Evolutionary conservation across 176 grass and related monocot genomes (phyloP).

Genomic region (Juncus effusus): DNA sequence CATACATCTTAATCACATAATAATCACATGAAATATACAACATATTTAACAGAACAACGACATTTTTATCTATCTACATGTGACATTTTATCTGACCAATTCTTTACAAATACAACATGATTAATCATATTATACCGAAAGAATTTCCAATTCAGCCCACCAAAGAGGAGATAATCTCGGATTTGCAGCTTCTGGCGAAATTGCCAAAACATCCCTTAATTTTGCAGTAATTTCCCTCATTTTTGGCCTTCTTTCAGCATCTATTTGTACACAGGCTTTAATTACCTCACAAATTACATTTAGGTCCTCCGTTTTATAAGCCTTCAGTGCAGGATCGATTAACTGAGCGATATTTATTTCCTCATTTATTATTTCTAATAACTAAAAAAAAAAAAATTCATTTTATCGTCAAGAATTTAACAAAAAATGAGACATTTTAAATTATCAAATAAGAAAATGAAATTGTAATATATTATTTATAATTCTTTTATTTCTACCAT

Average conservation of each 20-base stretch:
- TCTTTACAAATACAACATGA: too few relatives aligned
- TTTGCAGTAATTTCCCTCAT: constrained; percentile 44
- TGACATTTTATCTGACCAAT: too few relatives aligned
- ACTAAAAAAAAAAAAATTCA: not conserved
- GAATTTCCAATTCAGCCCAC: constrained; percentile 98
- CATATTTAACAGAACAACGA: too few relatives aligned
- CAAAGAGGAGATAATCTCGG: constrained; percentile 79
- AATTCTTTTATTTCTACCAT: constrained; percentile 9
- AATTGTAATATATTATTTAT: not conserved
- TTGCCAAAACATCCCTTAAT: constrained; percentile 52
- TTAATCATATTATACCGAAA: constrained; percentile 22
- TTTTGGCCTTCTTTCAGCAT: constrained; percentile 44
- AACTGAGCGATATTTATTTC: constrained; percentile 13
- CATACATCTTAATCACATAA: too few relatives aligned
- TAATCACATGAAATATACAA: too few relatives aligned
- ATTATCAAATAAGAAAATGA: not conserved
- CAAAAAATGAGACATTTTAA: not conserved
- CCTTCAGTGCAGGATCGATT: constrained; percentile 13
- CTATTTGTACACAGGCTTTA: constrained; percentile 41
- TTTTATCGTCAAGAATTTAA: not conserved
- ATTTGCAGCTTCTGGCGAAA: constrained; percentile 62
- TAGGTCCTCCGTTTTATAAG: constrained; percentile 19
- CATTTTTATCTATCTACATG: too few relatives aligned
- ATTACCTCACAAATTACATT: constrained; percentile 49
- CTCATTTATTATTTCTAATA: constrained; percentile 19